Conservation (phyloP, 495 filamentous ascomycete genomes). For the Amniculicola lignicola region DNA sequence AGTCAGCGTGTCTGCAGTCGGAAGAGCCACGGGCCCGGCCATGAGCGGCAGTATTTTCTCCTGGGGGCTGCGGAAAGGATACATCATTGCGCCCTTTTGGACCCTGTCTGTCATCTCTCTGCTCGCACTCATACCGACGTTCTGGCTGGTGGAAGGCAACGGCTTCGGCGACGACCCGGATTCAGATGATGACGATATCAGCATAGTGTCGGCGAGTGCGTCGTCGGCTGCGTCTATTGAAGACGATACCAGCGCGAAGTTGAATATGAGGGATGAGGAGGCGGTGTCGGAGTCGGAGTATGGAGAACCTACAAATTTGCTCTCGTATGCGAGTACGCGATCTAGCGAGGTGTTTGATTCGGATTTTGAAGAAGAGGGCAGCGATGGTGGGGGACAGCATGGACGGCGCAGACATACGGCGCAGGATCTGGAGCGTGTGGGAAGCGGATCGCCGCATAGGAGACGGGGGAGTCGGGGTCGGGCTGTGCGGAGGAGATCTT, state of each 20-base stretch:
- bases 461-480: constrained; percentile 4
- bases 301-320: constrained; percentile 28
- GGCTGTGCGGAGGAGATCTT: constrained; percentile 17
- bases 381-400: constrained; percentile 32
- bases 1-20: constrained; percentile 72
- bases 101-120: constrained; percentile 57
- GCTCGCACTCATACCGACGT: constrained; percentile 63
- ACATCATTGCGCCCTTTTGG: constrained; percentile 79
- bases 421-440: neutral
- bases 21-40: constrained; percentile 73
- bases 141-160: constrained; percentile 71
- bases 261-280: constrained; percentile 15
- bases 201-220: constrained; percentile 2
- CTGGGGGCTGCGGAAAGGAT: constrained; percentile 65
- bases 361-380: constrained; percentile 60
- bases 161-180: constrained; percentile 57
- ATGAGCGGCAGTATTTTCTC: constrained; percentile 45
- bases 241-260: constrained; percentile 10
- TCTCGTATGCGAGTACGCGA: constrained; percentile 24
- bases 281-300: constrained; percentile 27
- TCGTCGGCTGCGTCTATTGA: constrained; percentile 4
- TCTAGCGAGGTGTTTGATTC: constrained; percentile 12
- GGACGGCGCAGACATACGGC: neutral
- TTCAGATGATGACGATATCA: constrained; percentile 39
- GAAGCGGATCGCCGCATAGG: constrained; percentile 12